Percentiles rank a stretch among this genome's conserved stretches.
These are phyloP conservation scores for Ascoidea asiatica DNA, from an alignment of 805 yeast species.

Conservation along the genomic window DNA sequence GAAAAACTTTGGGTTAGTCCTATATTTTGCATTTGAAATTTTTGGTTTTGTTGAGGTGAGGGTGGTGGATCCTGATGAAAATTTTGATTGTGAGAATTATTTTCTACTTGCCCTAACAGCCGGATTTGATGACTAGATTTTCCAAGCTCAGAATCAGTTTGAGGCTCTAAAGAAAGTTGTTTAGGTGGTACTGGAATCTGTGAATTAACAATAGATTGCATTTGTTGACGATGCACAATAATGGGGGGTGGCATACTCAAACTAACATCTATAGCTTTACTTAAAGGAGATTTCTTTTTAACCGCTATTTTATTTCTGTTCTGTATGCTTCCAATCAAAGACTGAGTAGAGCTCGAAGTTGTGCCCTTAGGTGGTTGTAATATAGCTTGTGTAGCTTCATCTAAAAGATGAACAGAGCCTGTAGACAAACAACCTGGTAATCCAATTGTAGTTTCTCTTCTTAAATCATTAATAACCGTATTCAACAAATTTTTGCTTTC, in stretches of 20 bases:
- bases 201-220: background rate
- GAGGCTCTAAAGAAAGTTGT: no score
- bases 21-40: background rate
- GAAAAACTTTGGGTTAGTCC: background rate
- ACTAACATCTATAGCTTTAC: background rate
- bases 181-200: background rate
- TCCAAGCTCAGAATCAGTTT: no score
- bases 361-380: constrained; percentile 32
- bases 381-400: constrained; percentile 46
- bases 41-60: background rate
- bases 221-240: background rate
- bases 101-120: no score
- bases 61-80: background rate
- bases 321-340: background rate
- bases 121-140: no score
- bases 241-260: background rate
- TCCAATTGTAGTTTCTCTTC: constrained; percentile 34
- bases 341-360: background rate
- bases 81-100: no score
- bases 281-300: background rate
- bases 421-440: constrained; percentile 50
- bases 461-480: constrained; percentile 35
- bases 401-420: constrained; percentile 42
- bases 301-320: background rate
- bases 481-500: constrained; percentile 47